These are phyloP conservation scores for Beauveria sp. DNA, from an alignment of 2,329 filamentous ascomycete species.

Conservation along the genomic window DNA sequence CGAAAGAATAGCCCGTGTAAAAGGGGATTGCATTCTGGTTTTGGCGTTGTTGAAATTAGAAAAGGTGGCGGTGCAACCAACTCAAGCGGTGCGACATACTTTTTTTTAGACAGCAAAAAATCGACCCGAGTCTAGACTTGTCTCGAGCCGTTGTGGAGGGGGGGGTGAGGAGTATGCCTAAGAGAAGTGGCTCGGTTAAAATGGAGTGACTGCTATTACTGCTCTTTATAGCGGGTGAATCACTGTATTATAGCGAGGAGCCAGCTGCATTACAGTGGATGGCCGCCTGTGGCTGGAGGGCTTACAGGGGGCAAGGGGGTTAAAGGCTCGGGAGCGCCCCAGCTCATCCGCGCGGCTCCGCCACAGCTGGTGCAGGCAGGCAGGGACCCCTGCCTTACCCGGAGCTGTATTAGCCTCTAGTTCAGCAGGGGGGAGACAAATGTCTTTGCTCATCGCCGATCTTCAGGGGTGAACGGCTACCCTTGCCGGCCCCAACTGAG, in stretches of 20 bases:
- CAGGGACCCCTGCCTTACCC: background rate
- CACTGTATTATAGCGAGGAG: too few relatives aligned
- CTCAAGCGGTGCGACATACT: background rate
- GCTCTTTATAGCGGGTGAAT: background rate
- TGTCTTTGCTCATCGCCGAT: constrained; percentile 3
- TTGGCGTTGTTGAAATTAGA: constrained; percentile 8
- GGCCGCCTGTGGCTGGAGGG: background rate
- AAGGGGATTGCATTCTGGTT: background rate
- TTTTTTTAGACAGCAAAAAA: background rate
- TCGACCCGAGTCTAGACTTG: constrained; percentile 4
- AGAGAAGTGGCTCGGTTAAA: too few relatives aligned
- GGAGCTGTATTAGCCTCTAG: too few relatives aligned
- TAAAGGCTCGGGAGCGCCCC: background rate
- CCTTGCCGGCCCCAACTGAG: background rate
- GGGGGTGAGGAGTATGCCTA: background rate
- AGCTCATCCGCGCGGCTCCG: background rate
- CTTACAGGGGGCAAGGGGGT: background rate
- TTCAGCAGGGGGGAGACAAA: background rate
- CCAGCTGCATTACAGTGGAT: background rate
- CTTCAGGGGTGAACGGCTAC: background rate
- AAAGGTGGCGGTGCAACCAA: constrained; percentile 12
- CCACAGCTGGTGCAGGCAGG: background rate
- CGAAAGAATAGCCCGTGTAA: background rate
- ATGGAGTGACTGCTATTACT: too few relatives aligned
- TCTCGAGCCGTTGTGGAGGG: constrained; percentile 2